phyloP scores from a whole-genome alignment of 2,329 filamentous ascomycete species.

The Fusarium pseudograminearum region DNA sequence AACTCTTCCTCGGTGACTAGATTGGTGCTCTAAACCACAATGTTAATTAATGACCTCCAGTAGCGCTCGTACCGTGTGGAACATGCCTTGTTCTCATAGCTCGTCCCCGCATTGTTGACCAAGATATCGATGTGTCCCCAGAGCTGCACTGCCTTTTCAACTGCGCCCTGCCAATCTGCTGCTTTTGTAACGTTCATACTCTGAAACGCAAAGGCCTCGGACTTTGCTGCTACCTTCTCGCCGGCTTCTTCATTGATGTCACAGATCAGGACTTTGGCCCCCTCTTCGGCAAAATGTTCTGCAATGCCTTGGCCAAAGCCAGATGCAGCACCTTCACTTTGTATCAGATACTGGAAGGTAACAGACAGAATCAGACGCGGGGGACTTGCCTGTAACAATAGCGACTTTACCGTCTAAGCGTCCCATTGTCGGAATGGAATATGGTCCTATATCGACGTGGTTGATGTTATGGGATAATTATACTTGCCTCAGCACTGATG shows the following conservation, averaged over 20 bases:
- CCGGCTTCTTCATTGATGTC: conserved; percentile 2
- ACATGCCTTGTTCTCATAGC: conserved; percentile 11
- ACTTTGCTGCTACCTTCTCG: not conserved
- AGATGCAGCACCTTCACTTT: conserved; percentile 1
- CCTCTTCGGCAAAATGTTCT: conserved; percentile 14
- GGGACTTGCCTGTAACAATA: conserved; percentile 9
- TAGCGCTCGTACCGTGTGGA: fast-evolving
- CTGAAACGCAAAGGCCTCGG: not conserved
- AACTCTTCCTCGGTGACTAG: conserved; percentile 11
- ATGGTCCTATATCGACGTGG: fast-evolving
- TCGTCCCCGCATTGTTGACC: conserved; percentile 22
- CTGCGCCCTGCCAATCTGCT: not conserved
- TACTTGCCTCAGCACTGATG: not conserved
- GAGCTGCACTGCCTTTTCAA: not conserved
- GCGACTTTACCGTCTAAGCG: conserved; percentile 23
- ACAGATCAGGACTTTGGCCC: conserved; percentile 12
- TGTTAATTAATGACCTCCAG: fast-evolving
- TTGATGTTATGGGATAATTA: not conserved
- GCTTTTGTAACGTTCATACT: conserved; percentile 12
- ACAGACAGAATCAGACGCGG: fast-evolving
- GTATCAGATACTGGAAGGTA: not conserved
- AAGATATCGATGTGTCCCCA: conserved; percentile 19
- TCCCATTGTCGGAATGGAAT: not conserved
- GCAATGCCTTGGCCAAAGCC: conserved; percentile 34
- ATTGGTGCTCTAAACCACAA: conserved; percentile 13